Base-by-base conservation (phyloP, 2,329 filamentous ascomycete genomes). In the Emergomyces africanus region DNA sequence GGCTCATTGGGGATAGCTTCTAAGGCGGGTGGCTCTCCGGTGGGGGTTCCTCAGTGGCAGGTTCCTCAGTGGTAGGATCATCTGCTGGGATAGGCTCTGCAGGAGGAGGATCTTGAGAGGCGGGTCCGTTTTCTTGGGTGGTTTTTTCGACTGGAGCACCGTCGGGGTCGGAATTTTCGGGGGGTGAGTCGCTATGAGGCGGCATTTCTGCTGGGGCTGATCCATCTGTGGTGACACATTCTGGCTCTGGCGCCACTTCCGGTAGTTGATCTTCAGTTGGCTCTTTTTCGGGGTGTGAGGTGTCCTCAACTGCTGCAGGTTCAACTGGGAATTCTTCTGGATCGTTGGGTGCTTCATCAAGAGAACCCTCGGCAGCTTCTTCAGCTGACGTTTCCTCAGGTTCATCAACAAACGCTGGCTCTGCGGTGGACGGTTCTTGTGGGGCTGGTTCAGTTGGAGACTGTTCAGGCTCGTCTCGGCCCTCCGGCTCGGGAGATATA, bases 1-100 rank as follows among this genome's bases (percentile, higher is more conserved):
- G 61, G 46, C 18, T 64, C 55, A 23, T 60, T 56, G 53, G 44
- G 41, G 59, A 60, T 42, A 37, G 58, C 23, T 49, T 57, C 60
- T 37, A 60, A 61, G 39, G 50, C 55, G 18, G 59, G 23, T 35
- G 59, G 23, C 54, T 60, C 58, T 15, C 49, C 37, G 41, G 37
- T 18, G 14, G 58, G 33, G 64, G 66, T 44, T 62, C 61, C 44
- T 49, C 57, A 30, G 54, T 23, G 15, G 59, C 5, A 8, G 53
- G 53, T 42, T 61, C 60, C 41, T 62, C 62, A 48, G 59, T 39
- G 14, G 33, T 15, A 41, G 60, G 25, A 39, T 66, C 63, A 50
- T 66, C 63, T 53, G 50, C 15, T 30, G 14, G 46, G 28, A 49
- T 15, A 33, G 20, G 30, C n/a, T 44, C 35, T 35, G 4, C 50